Conservation (phyloP, 2,329 filamentous ascomycete genomes). For the Fusarium algeriense region DNA sequence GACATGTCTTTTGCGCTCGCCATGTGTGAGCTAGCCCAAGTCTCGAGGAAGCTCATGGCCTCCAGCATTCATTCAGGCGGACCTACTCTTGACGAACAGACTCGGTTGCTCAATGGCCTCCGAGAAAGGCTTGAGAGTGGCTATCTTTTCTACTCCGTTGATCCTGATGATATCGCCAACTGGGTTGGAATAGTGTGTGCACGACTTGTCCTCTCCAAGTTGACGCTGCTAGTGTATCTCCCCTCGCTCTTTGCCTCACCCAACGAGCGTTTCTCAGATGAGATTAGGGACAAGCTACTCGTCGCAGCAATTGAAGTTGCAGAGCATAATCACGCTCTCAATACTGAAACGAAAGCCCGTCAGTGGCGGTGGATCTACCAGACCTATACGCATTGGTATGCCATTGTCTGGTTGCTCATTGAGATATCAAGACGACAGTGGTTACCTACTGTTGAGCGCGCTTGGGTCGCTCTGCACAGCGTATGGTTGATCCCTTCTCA, state of each 20-base stretch:
- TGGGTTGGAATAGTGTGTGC: constrained; percentile 55
- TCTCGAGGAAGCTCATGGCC: constrained; percentile 55
- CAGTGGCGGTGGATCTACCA: constrained; percentile 71
- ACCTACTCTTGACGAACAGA: constrained; percentile 56
- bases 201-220: constrained; percentile 65
- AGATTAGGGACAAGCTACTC: constrained; percentile 60
- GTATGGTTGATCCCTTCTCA: constrained; percentile 53
- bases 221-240: constrained; percentile 67
- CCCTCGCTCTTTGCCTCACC: constrained; percentile 60
- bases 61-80: constrained; percentile 46
- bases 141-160: constrained; percentile 57
- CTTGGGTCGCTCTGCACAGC: constrained; percentile 62
- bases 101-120: constrained; percentile 58
- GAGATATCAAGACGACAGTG: constrained; percentile 61
- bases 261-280: constrained; percentile 52
- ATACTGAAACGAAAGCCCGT: constrained; percentile 60
- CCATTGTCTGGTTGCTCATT: constrained; percentile 67
- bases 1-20: constrained; percentile 62
- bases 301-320: constrained; percentile 66
- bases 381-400: constrained; percentile 70
- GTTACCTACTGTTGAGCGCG: constrained; percentile 60
- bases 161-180: constrained; percentile 49
- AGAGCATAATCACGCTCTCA: constrained; percentile 68
- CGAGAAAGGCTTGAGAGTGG: constrained; percentile 57
- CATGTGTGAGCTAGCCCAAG: constrained; percentile 52